Base-by-base conservation (phyloP, 805 yeast genomes). In the Saccharomycopsis fodiens region DNA sequence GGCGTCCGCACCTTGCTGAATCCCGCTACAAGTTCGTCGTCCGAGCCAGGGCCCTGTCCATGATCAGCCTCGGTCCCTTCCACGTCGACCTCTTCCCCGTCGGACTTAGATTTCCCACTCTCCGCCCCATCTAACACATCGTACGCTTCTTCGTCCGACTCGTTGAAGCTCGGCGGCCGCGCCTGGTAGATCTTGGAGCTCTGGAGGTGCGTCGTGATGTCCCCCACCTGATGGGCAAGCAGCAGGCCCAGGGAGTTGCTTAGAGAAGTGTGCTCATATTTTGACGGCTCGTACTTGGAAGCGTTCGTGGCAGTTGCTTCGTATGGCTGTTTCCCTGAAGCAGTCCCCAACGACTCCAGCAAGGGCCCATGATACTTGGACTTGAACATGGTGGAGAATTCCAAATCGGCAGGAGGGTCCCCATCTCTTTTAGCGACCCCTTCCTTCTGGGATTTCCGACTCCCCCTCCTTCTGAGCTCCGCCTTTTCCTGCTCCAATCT, bases 401-500 rank as follows among this genome's bases (percentile, higher is more conserved):
- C 49, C 22, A 45, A 32, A 2, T 36, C 40, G n/a, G n/a, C n/a
- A n/a, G n/a, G n/a, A n/a, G n/a, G n/a, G n/a, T n/a, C n/a, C n/a
- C n/a, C 8, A 39, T 10, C n/a, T 27, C 10, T 45, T 34, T 21
- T 13, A 10, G n/a, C n/a, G n/a, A n/a, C n/a, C n/a, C n/a, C n/a
- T n/a, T n/a, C n/a, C n/a, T n/a, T 21, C 36, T 17, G 13, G 38
- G 15, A 4, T 19, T 29, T 23, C 16, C 25, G 19, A n/a, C n/a
- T 30, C n/a, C 3, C 23, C 36, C 36, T 29, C 16, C 10, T 4
- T 7, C 35, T 25, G 19, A 12, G n/a, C 30, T 23, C 31, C 35
- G 20, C 17, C 21, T 22, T 19, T 16, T 65, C 57, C 30, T 57
- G 57, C 31, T 59, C 57, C 39, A 67, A 55, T 48, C 66, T 69